Evolutionary conservation across 306 rosid species (phyloP).

Genomic region (Casuarina cunninghamiana): DNA sequence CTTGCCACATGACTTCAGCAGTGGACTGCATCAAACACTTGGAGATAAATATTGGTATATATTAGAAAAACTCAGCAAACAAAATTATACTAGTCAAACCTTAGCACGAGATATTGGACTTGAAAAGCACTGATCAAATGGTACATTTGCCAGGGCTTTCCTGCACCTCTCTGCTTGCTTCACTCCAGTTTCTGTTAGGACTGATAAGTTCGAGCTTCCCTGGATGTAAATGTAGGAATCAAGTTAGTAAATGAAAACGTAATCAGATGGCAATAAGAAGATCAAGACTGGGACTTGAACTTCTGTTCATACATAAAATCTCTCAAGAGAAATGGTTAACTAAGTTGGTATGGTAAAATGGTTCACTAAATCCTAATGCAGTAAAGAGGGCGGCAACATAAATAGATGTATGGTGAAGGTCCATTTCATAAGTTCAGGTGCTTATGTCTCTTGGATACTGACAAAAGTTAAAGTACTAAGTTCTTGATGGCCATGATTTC

Average conservation of each 20-base stretch:
- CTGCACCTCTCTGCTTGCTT: conserved; percentile 68
- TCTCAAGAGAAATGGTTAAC: not conserved
- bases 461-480: not conserved
- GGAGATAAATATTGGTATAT: conserved; percentile 10
- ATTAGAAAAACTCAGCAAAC: not conserved
- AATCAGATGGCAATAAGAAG: not conserved
- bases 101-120: conserved; percentile 82
- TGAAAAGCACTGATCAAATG: conserved; percentile 66
- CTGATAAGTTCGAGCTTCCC: conserved; percentile 72
- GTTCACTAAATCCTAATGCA: not conserved
- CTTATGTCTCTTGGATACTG: not conserved
- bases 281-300: not conserved
- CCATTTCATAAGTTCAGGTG: not conserved
- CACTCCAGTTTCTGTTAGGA: conserved; percentile 62
- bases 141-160: conserved; percentile 50
- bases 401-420: not conserved
- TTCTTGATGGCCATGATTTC: not conserved
- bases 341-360: not conserved
- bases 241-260: not conserved
- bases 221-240: conserved; percentile 11
- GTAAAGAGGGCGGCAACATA: not conserved
- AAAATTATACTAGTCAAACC: conserved; percentile 33
- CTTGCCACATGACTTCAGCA: conserved; percentile 72
- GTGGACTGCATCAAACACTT: conserved; percentile 59
- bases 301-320: not conserved